Base-by-base conservation (phyloP, 345 rosid species). In the Boechera stricta region DNA sequence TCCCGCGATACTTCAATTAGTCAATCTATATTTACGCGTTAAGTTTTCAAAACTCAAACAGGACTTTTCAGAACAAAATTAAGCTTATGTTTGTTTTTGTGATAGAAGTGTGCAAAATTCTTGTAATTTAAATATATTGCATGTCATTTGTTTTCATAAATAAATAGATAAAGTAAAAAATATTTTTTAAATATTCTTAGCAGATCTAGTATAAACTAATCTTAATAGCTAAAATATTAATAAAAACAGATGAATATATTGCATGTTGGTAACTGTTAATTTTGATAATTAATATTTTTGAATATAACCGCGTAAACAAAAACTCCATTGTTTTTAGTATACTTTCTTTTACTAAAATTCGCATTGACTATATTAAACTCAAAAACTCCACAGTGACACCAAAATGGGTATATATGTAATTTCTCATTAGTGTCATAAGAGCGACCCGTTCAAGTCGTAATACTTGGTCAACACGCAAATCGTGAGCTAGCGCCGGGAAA, bases 381-480 rank as follows among this genome's bases (percentile, higher is more conserved):
- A 7, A 21, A 26, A 64, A 26, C 31, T 31, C 29, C 42, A 32
- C 3, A 48, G 42, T 18, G 39, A 71, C 3, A 71, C 47, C 12
- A 24, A 41, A 5, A 60, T 26, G 78, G 73, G 67, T 18, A 48
- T 26, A 56, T 1, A 51, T 15, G 81, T 71, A 71, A 64, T 48
- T 47, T 18, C 16, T 4, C 15, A 56, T 0, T 26, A 64, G 67
- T 71, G 36, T 28, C 4, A 7, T 32, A 47, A 38, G 55, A 59
- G 64, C 62, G 81, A 72, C 81, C 51, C 26, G 51, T 78, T 78
- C 81, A 78, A 72, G 77, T 78, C 77, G 31, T 5, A 66, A 39
- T 9, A 59, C 77, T 78, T 78, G 77, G 81, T 78, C 77, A 72
- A 72, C 81, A 72, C 73, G 77, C 57, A 11, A 71, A 38, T 18